A percentile compares a stretch with the other conserved stretches of the same genome.
Evolutionary conservation across 768 basidiomycete genomes (phyloP).

Genomic region (Leccinum barrowsii): DNA sequence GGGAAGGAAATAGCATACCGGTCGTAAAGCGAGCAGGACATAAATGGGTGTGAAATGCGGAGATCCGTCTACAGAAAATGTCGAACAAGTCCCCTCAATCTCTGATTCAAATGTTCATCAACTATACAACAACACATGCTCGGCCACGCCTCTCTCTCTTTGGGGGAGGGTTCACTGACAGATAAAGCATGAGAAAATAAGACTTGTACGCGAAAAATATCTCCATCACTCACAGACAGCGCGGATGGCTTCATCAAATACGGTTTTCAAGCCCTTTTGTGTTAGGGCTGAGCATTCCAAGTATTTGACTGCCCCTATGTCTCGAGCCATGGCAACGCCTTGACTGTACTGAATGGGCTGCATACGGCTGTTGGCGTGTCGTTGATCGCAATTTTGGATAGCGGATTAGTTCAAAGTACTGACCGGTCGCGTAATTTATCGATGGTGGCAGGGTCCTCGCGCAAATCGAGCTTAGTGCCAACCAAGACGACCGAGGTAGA

Average conservation of each 20-base stretch:
- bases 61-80: slow-evolving; percentile 32
- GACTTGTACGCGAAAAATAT: slow-evolving; percentile 1
- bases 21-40: slow-evolving; percentile 66
- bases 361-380: slow-evolving; percentile 65
- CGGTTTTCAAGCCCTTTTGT: slow-evolving; percentile 97
- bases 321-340: slow-evolving; percentile 87
- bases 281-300: slow-evolving; percentile 94
- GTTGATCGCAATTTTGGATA: slow-evolving; percentile 5
- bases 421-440: slow-evolving; percentile 91
- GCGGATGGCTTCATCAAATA: slow-evolving; percentile 98
- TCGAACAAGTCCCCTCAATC: slow-evolving; percentile 15
- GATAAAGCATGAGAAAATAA: slow-evolving; percentile 11
- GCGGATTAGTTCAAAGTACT: slow-evolving; percentile 17
- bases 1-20: slow-evolving; percentile 42
- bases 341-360: slow-evolving; percentile 89
- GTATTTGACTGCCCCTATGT: slow-evolving; percentile 95
- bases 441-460: slow-evolving; percentile 90
- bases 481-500: slow-evolving; percentile 91
- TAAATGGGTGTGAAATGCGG: slow-evolving; percentile 63
- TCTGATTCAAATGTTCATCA: slow-evolving; percentile 22
- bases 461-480: slow-evolving; percentile 95
- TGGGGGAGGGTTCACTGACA: slow-evolving; percentile 71
- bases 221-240: slow-evolving; percentile 73
- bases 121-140: slow-evolving; percentile 73
- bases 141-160: slow-evolving; percentile 47